These are phyloP conservation scores for Deinandra increscens DNA, from an alignment of 129 eudicot species.

Conservation along the genomic window DNA sequence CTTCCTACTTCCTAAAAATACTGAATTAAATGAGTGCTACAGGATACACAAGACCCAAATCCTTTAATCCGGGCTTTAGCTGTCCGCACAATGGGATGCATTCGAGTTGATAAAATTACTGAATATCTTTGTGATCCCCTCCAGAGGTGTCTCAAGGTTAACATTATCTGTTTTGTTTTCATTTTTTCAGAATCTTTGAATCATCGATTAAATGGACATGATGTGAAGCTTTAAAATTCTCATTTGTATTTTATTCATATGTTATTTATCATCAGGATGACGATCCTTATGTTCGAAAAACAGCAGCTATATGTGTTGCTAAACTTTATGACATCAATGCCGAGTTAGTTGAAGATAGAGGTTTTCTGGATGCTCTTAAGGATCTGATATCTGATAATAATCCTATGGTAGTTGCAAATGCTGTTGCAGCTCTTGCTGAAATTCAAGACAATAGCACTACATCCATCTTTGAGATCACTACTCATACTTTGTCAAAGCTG, in stretches of 20 bases:
- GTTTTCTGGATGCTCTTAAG: slow-evolving; percentile 91
- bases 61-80: slow-evolving; percentile 98
- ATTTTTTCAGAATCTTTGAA: background rate
- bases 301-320: slow-evolving; percentile 99
- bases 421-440: slow-evolving; percentile 98
- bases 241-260: background rate
- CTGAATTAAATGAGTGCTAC: slow-evolving; percentile 25
- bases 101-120: slow-evolving; percentile 97
- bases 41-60: slow-evolving; percentile 99
- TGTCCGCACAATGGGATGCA: slow-evolving; percentile 99
- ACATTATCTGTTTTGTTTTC: background rate
- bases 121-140: slow-evolving; percentile 98
- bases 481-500: slow-evolving; percentile 83
- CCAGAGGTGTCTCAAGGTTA: slow-evolving; percentile 96
- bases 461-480: slow-evolving; percentile 84
- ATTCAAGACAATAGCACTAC: slow-evolving; percentile 88
- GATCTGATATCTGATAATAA: slow-evolving; percentile 98
- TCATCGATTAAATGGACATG: background rate
- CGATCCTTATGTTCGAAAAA: slow-evolving; percentile 99
- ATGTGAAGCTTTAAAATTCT: background rate
- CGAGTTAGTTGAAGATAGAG: slow-evolving; percentile 97
- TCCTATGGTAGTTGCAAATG: slow-evolving; percentile 99
- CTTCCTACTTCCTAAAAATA: background rate
- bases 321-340: slow-evolving; percentile 97
- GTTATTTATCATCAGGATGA: slow-evolving; percentile 64